phyloP scores from a whole-genome alignment of 345 rosid genomes.

The Arabis alpina region DNA sequence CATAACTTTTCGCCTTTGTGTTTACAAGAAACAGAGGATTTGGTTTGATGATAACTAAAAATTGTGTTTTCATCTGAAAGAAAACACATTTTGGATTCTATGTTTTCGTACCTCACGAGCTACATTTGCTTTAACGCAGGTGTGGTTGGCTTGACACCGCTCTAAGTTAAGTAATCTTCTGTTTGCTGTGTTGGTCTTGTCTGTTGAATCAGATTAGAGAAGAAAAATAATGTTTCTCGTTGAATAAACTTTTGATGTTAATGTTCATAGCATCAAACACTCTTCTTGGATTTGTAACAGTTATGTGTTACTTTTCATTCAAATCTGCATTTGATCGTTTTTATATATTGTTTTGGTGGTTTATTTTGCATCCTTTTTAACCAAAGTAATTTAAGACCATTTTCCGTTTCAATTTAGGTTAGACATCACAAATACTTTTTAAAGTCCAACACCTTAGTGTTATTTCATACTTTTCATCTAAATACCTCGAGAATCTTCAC shows the following conservation, averaged over 20 bases:
- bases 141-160: constrained; percentile 44
- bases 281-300: constrained; percentile 3
- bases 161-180: constrained; percentile 30
- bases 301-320: constrained; percentile 12
- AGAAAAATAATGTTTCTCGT: constrained; percentile 23
- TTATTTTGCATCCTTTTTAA: neutral
- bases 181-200: constrained; percentile 34
- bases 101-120: constrained; percentile 26
- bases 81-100: neutral
- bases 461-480: no score
- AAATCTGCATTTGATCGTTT: constrained; percentile 14
- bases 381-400: no score
- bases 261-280: constrained; percentile 29
- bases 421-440: no score
- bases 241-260: constrained; percentile 34
- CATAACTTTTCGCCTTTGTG: neutral
- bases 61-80: neutral
- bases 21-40: neutral
- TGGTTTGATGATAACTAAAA: neutral
- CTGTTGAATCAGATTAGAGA: constrained; percentile 18
- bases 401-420: no score
- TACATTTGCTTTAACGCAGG: constrained; percentile 26
- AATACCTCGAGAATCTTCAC: no score
- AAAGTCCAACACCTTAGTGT: no score
- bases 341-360: constrained; percentile 7